Base-by-base conservation (phyloP, 2,329 filamentous ascomycete genomes). In the Pseudopithomyces maydicus region DNA sequence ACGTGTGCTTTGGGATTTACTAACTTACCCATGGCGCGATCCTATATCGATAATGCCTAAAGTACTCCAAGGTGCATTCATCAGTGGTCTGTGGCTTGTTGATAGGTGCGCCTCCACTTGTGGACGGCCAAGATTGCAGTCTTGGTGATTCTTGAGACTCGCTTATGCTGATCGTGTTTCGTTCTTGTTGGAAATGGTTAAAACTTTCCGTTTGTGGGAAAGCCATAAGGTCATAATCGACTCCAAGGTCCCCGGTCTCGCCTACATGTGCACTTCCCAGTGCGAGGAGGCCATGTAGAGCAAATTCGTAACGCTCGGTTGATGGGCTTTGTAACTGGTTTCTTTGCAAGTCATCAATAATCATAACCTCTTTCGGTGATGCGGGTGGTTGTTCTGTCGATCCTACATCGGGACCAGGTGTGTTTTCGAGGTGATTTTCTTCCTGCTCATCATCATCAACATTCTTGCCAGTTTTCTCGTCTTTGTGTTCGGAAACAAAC, bases 11-110 rank as follows among this genome's bases (percentile, higher is more conserved):
- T 26, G 12, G 14, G 47, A 0, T 33, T 3, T 8, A 22, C 12
- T 47, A 3, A 63, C 70, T 55, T 58, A 81, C 79, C 82, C 82
- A 85, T 20, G 80, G 80, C 2, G 82, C 82, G 39, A 84, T 79
- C 54, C 84, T 79, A 1, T 79, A 78, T 20, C 85, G 78, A 68
- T 83, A 85, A 43, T 83, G 55, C 52, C 62, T 64, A 19, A 70
- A 23, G 20, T 66, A 80, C 41, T 80, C 78, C 35, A 82, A 63
- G 48, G 44, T 48, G 17, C 45, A 39, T 23, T 63, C 60, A 10
- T 52, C 48, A 7, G 44, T 20, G 17, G 55, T n/a, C 35, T 55
- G 42, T 1, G 32, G 42, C 2, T 52, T n/a, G 6, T 32, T 52
- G 29, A 32, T 17, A n/a, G 12, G 14, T n/a, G 35, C 32, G 5